phyloP scores from a whole-genome alignment of 495 filamentous ascomycete species.

The Aspergillus ostianus region DNA sequence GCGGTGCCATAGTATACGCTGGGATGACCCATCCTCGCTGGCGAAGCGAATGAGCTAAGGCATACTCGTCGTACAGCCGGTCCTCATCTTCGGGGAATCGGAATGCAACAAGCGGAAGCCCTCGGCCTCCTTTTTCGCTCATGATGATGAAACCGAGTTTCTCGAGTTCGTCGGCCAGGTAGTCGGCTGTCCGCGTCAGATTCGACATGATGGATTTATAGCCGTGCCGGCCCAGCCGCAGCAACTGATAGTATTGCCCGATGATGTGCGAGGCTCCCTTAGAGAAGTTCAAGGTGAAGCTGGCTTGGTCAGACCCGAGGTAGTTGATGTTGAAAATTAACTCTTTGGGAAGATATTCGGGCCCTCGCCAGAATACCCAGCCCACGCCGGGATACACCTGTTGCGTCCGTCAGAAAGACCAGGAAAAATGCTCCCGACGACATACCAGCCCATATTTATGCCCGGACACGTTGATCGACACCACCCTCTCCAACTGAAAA shows the following conservation, averaged over 20 bases:
- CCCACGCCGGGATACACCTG: conserved; percentile 82
- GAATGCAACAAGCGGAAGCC: conserved; percentile 85
- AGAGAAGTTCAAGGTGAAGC: conserved; percentile 96
- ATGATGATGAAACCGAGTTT: conserved; percentile 80
- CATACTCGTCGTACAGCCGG: conserved; percentile 77
- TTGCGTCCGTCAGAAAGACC: conserved; percentile 40
- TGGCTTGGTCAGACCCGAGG: conserved; percentile 90
- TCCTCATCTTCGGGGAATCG: conserved; percentile 58
- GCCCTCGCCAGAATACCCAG: conserved; percentile 86
- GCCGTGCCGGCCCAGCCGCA: conserved; percentile 85
- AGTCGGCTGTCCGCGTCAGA: conserved; percentile 78
- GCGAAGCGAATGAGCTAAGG: conserved; percentile 77
- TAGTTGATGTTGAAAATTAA: conserved; percentile 99
- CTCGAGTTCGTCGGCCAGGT: conserved; percentile 66
- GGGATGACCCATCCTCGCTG: conserved; percentile 86
- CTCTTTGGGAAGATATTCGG: conserved; percentile 80
- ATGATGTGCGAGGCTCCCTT: conserved; percentile 91
- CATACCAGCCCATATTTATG: conserved; percentile 73
- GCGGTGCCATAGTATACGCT: conserved; percentile 91
- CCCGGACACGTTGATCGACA: conserved; percentile 89
- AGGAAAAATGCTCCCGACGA: not conserved
- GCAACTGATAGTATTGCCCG: conserved; percentile 94
- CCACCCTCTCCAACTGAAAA: conserved; percentile 79
- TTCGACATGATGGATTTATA: conserved; percentile 87
- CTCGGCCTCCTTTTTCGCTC: conserved; percentile 69